Evolutionary conservation across 1,139 yeast genomes (phyloP).

Genomic region (Sugiyamaella neomexicana): DNA sequence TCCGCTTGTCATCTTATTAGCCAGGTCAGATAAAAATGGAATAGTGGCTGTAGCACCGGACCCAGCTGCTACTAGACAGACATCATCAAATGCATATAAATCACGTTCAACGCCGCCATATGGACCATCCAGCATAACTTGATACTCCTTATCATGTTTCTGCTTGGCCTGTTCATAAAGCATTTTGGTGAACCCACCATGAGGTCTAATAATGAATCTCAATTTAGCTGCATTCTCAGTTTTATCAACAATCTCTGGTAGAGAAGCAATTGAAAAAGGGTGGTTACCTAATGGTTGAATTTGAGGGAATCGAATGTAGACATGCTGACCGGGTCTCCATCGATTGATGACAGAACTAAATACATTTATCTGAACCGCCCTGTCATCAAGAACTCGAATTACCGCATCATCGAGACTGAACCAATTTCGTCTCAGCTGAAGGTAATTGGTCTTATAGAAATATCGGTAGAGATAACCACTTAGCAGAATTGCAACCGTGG

Average conservation of each 20-base stretch:
- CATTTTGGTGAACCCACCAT: conserved; percentile 51
- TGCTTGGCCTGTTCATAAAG: conserved; percentile 34
- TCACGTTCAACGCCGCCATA: conserved; percentile 61
- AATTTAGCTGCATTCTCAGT: conserved; percentile 35
- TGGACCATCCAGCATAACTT: conserved; percentile 59
- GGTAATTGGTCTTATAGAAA: conserved; percentile 50
- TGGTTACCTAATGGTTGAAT: conserved; percentile 55
- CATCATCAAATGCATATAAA: conserved; percentile 50
- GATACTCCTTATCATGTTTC: conserved; percentile 28
- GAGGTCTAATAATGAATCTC: conserved; percentile 53
- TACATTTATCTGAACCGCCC: conserved; percentile 48
- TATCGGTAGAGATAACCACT: conserved; percentile 54
- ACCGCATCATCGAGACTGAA: conserved; percentile 51
- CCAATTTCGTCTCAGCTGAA: conserved; percentile 46
- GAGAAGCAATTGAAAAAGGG: conserved; percentile 59
- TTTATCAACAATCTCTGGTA: conserved; percentile 36
- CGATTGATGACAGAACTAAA: conserved; percentile 41
- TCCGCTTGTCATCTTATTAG: conserved; percentile 7
- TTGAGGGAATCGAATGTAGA: conserved; percentile 53
- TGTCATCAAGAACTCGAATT: conserved; percentile 40
- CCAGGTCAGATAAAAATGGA: conserved; percentile 44
- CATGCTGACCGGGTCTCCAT: conserved; percentile 66
- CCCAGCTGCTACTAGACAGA: conserved; percentile 44
- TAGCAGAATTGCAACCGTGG: conserved; percentile 57
- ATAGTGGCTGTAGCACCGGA: conserved; percentile 58